These are phyloP conservation scores for Aspergillus olivimuriae DNA, from an alignment of 495 filamentous ascomycete genomes.

Conservation along the genomic window DNA sequence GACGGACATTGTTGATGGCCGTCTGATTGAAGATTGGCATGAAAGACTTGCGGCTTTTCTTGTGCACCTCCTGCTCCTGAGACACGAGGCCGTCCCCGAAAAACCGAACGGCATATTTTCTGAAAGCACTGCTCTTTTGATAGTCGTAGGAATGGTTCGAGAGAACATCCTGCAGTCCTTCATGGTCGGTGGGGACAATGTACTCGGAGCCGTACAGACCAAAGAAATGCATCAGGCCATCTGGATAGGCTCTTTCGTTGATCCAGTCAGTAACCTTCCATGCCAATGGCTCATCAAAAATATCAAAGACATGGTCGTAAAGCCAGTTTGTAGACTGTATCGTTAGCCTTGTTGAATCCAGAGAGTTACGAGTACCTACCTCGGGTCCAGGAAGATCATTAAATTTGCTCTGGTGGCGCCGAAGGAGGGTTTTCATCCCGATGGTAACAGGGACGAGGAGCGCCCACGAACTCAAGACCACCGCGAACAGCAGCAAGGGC, in stretches of 20 bases:
- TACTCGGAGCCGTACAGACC: background rate
- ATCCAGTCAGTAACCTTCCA: background rate
- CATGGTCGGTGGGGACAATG: background rate
- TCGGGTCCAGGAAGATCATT: background rate
- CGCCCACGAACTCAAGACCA: too few relatives aligned
- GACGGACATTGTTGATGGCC: background rate
- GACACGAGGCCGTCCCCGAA: background rate
- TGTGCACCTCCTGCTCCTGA: conserved; percentile 1
- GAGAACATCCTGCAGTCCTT: background rate
- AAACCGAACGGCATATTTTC: background rate
- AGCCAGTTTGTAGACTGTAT: background rate
- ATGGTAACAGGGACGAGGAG: too few relatives aligned
- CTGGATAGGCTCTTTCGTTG: background rate
- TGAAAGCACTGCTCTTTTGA: background rate
- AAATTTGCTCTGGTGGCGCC: background rate
- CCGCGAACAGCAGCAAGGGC: too few relatives aligned
- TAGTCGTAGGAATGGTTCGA: background rate
- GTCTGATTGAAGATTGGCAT: background rate
- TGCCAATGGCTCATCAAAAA: background rate
- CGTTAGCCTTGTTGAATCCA: background rate
- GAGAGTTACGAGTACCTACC: background rate
- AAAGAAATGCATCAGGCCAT: conserved; percentile 1
- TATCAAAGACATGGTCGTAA: background rate
- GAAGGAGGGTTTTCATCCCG: too few relatives aligned
- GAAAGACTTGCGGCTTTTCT: background rate